Conservation (phyloP, 257 asterid species). For the Plectranthus barbatus region DNA sequence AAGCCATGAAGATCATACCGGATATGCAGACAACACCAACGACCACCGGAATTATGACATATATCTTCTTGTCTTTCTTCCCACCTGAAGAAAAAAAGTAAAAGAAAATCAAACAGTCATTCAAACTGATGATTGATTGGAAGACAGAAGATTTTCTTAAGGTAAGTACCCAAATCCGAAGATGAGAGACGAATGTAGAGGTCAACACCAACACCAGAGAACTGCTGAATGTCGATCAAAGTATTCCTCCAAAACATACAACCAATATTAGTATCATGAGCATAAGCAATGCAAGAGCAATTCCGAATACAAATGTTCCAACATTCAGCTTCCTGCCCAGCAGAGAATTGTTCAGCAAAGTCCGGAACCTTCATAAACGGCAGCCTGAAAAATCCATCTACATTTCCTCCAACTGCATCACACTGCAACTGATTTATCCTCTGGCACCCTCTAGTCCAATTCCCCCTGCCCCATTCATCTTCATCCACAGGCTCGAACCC, state of each 20-base stretch:
- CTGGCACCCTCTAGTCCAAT: no score
- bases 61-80: constrained; percentile 19
- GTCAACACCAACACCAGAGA: constrained; percentile 29
- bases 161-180: constrained; percentile 42
- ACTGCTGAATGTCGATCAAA: constrained; percentile 40
- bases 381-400: constrained; percentile 23
- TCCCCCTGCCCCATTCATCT: constrained; percentile 29
- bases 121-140: no score
- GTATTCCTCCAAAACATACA: constrained; percentile 44
- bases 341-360: constrained; percentile 12
- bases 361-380: constrained; percentile 34
- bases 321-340: constrained; percentile 20
- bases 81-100: constrained; percentile 15
- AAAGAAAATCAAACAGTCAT: background rate
- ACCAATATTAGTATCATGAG: constrained; percentile 27
- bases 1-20: constrained; percentile 13
- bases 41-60: constrained; percentile 29
- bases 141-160: background rate
- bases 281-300: constrained; percentile 53
- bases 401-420: background rate
- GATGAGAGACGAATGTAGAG: constrained; percentile 37
- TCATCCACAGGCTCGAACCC: constrained; percentile 28
- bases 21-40: constrained; percentile 23
- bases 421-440: constrained; percentile 25
- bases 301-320: constrained; percentile 27